Evolutionary conservation across 2,329 filamentous ascomycete species (phyloP).

Genomic region (Aspergillus fijiensis): DNA sequence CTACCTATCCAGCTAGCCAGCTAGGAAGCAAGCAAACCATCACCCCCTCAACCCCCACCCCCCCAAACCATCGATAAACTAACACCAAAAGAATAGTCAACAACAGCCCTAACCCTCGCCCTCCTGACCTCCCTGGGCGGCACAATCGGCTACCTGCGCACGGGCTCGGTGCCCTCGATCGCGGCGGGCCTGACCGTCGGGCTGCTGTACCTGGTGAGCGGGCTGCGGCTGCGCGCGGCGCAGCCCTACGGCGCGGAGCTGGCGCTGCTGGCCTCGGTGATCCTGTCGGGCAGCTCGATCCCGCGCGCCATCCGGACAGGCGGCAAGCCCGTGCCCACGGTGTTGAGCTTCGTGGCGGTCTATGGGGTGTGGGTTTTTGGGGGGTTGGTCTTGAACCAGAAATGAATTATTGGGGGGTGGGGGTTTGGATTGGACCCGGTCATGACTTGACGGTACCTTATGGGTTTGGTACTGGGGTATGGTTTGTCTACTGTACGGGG

Average conservation of each 20-base stretch:
- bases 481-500: too few species aligned
- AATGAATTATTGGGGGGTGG: neutral
- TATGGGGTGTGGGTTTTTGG: conserved; percentile 82
- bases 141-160: conserved; percentile 79
- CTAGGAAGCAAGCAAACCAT: too few species aligned
- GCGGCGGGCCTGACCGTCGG: conserved; percentile 83
- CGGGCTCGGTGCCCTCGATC: conserved; percentile 82
- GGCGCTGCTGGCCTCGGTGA: conserved; percentile 80
- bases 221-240: conserved; percentile 72
- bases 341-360: conserved; percentile 73
- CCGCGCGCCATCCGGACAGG: conserved; percentile 78
- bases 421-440: too few species aligned
- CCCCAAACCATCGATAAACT: neutral
- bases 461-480: too few species aligned
- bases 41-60: neutral
- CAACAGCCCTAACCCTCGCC: conserved; percentile 75
- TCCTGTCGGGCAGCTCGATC: conserved; percentile 80
- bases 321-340: conserved; percentile 76
- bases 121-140: conserved; percentile 83
- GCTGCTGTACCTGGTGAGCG: conserved; percentile 72
- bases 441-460: too few species aligned
- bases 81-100: conserved; percentile 26
- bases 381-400: conserved; percentile 54
- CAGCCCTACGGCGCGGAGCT: conserved; percentile 83
- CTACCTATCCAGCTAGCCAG: too few species aligned